Conservation (phyloP, 2,329 filamentous ascomycete genomes). For the Hypocreales sp. region DNA sequence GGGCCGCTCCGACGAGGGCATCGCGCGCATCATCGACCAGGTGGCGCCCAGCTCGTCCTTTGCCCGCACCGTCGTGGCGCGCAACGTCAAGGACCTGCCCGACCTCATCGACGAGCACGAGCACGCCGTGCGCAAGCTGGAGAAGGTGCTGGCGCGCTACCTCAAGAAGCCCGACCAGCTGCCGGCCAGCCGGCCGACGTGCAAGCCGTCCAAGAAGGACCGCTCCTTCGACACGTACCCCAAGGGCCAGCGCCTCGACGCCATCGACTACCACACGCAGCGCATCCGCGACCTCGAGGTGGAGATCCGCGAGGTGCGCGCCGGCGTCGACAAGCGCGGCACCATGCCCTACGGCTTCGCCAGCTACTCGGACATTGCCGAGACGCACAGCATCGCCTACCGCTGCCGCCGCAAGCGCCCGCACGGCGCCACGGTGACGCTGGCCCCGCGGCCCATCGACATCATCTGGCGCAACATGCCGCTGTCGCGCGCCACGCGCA, state of each 20-base stretch:
- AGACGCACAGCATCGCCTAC: constrained; percentile 80
- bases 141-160: constrained; percentile 75
- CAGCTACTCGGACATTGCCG: constrained; percentile 75
- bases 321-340: constrained; percentile 71
- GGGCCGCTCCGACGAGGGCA: constrained; percentile 71
- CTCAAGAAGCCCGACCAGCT: constrained; percentile 73
- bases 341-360: constrained; percentile 89
- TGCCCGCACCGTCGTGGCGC: constrained; percentile 67
- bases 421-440: constrained; percentile 56
- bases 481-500: constrained; percentile 50
- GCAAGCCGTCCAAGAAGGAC: constrained; percentile 69
- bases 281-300: constrained; percentile 71
- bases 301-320: constrained; percentile 70
- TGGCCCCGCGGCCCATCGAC: constrained; percentile 79
- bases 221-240: constrained; percentile 47
- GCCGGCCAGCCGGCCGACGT: constrained; percentile 60
- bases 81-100: constrained; percentile 85
- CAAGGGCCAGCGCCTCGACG: constrained; percentile 66
- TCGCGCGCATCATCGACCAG: constrained; percentile 67
- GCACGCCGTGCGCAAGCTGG: constrained; percentile 63
- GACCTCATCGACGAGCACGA: constrained; percentile 74
- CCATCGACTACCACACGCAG: constrained; percentile 82
- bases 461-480: constrained; percentile 93
- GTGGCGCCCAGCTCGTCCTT: constrained; percentile 66
- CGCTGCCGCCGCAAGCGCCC: constrained; percentile 67